Percentiles rank a stretch among this genome's conserved stretches.
phyloP scores from a whole-genome alignment of 495 filamentous ascomycete genomes.

The Xylaria castorea region DNA sequence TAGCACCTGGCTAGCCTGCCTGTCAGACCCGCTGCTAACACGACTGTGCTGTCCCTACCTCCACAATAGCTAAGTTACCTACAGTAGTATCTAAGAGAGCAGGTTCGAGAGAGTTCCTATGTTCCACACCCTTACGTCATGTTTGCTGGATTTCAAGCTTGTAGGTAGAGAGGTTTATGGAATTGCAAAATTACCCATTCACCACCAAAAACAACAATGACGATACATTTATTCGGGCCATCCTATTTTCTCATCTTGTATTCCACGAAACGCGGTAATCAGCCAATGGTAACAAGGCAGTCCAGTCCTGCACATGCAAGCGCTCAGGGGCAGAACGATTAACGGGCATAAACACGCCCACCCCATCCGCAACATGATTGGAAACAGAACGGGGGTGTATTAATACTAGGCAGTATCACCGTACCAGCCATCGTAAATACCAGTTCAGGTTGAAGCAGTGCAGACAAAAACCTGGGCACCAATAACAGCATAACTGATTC shows the following conservation, averaged over 20 bases:
- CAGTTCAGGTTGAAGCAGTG: not conserved
- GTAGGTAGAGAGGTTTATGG: not conserved
- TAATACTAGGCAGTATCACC: not conserved
- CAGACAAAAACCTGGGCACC: not conserved
- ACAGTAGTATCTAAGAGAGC: not conserved
- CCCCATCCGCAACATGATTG: conserved; percentile 6
- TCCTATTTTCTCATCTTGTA: not conserved
- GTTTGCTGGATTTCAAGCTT: not conserved
- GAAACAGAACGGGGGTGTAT: not conserved
- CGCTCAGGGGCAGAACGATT: not conserved
- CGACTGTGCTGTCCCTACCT: not conserved
- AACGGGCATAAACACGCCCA: not conserved
- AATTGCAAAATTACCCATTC: not conserved
- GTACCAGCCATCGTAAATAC: too few species aligned
- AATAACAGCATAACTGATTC: not conserved
- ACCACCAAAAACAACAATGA: conserved; percentile 1
- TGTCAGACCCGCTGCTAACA: conserved; percentile 1
- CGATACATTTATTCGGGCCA: not conserved
- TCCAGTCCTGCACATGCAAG: conserved; percentile 4
- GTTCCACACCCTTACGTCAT: conserved; percentile 3
- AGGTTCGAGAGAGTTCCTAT: not conserved
- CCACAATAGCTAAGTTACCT: not conserved
- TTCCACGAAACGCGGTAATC: not conserved
- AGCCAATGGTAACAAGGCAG: not conserved
- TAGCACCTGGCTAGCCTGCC: not conserved